phyloP scores from a whole-genome alignment of 1,284 basidiomycete species.

The Ceratobasidium papillatum region DNA sequence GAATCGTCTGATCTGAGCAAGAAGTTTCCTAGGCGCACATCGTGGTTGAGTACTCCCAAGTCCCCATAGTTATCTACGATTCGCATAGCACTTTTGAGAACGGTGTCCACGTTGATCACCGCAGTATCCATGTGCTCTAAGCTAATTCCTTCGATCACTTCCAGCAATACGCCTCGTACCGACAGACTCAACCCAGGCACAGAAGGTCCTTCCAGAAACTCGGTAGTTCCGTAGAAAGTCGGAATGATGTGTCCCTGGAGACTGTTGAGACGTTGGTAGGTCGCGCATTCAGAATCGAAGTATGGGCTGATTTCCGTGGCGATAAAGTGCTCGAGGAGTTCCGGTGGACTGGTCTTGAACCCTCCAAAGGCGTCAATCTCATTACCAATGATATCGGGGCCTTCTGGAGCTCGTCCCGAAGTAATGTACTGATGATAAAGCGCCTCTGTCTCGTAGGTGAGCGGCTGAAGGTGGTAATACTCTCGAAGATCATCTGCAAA shows the following conservation, averaged over 20 bases:
- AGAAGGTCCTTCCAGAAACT: neutral
- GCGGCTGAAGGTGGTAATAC: neutral
- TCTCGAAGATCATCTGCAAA: neutral
- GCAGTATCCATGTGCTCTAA: neutral
- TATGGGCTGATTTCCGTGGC: neutral
- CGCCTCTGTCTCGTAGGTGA: neutral
- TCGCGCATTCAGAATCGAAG: constrained; percentile 1
- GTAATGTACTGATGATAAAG: neutral
- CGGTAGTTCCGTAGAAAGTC: neutral
- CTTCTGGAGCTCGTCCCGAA: neutral
- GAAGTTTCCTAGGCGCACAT: neutral
- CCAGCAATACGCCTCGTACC: neutral
- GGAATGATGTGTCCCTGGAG: constrained; percentile 3
- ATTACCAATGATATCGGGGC: neutral
- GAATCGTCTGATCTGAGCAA: neutral
- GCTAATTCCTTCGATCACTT: neutral
- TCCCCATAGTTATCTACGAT: neutral
- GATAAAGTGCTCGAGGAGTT: neutral
- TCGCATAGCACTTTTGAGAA: neutral
- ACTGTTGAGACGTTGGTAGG: neutral
- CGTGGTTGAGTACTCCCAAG: neutral
- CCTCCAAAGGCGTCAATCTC: neutral
- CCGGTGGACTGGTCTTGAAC: neutral
- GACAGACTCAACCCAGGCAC: neutral
- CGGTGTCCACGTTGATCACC: neutral